phyloP scores from a whole-genome alignment of 306 rosid genomes.

The Castanospermum australe region DNA sequence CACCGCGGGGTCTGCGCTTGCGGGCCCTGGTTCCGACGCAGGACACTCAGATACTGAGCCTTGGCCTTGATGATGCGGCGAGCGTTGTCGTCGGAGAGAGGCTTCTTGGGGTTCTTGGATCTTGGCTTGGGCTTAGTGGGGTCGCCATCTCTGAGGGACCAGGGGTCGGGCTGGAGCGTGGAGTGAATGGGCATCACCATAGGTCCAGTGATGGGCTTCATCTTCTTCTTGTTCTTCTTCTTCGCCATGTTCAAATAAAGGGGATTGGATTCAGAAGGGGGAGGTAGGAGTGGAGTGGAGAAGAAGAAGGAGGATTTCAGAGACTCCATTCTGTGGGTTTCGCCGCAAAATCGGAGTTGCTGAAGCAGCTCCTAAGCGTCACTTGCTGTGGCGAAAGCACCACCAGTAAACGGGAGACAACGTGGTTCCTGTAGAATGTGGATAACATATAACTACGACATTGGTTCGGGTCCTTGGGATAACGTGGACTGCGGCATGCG shows the following conservation, averaged over 20 bases:
- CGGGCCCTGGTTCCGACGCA: conserved; percentile 85
- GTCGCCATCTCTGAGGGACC: conserved; percentile 69
- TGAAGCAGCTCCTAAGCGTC: not conserved
- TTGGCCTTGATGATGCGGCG: conserved; percentile 83
- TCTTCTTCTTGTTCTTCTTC: not conserved
- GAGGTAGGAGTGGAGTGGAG: conserved; percentile 28
- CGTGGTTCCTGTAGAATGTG: no score
- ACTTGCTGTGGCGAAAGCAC: not conserved
- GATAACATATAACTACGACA: no score
- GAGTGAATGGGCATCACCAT: conserved; percentile 21
- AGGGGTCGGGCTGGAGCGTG: conserved; percentile 71
- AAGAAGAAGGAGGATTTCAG: conserved; percentile 54
- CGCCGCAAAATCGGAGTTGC: not conserved
- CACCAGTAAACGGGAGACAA: no score
- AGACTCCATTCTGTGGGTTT: conserved; percentile 43
- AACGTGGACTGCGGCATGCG: no score
- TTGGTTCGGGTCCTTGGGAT: no score
- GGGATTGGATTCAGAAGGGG: not conserved
- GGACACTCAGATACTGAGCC: conserved; percentile 59
- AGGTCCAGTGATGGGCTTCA: not conserved
- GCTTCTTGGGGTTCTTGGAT: conserved; percentile 53
- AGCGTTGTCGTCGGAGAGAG: conserved; percentile 88
- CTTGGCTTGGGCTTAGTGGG: conserved; percentile 61
- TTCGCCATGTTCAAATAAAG: not conserved
- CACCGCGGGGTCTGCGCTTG: conserved; percentile 83